A percentile compares a stretch with the other conserved stretches of the same genome.
These are phyloP conservation scores for Boletus rex-veris DNA, from an alignment of 768 basidiomycete genomes.

Conservation along the genomic window DNA sequence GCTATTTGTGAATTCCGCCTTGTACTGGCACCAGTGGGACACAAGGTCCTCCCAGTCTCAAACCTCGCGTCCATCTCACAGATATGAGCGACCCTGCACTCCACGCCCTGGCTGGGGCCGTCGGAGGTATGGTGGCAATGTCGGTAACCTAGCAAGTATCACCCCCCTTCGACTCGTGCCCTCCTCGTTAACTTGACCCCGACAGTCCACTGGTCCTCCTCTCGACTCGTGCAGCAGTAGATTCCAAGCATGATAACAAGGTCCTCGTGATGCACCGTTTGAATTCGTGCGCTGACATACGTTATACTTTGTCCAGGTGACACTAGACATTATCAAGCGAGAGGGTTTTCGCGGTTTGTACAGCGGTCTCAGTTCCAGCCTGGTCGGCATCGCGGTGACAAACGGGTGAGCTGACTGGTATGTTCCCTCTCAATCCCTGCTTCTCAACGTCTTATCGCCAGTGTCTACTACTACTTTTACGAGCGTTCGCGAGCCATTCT, in stretches of 20 bases:
- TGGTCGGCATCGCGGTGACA: constrained; percentile 89
- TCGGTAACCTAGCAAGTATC: constrained; percentile 73
- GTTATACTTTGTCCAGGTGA: constrained; percentile 61
- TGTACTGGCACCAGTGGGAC: neutral
- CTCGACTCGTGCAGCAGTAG: constrained; percentile 90
- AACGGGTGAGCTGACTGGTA: constrained; percentile 61
- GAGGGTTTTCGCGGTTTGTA: constrained; percentile 88
- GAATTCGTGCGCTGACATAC: neutral
- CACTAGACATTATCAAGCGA: constrained; percentile 72
- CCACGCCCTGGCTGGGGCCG: constrained; percentile 85
- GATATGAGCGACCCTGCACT: constrained; percentile 75
- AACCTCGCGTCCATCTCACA: neutral
- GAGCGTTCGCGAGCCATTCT: constrained; percentile 63
- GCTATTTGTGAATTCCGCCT: neutral
- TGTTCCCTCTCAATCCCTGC: neutral
- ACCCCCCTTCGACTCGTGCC: neutral
- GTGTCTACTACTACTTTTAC: constrained; percentile 93
- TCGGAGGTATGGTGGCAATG: constrained; percentile 91
- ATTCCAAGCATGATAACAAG: constrained; percentile 75
- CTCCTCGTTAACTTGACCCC: constrained; percentile 3
- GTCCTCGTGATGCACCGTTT: constrained; percentile 34
- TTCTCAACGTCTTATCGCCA: constrained; percentile 25
- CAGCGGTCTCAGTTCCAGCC: constrained; percentile 77
- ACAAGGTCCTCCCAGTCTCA: neutral
- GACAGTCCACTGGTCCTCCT: constrained; percentile 85